These are phyloP conservation scores for Ceratobasidium sp. DNA, from an alignment of 1,284 basidiomycete genomes.

Conservation along the genomic window DNA sequence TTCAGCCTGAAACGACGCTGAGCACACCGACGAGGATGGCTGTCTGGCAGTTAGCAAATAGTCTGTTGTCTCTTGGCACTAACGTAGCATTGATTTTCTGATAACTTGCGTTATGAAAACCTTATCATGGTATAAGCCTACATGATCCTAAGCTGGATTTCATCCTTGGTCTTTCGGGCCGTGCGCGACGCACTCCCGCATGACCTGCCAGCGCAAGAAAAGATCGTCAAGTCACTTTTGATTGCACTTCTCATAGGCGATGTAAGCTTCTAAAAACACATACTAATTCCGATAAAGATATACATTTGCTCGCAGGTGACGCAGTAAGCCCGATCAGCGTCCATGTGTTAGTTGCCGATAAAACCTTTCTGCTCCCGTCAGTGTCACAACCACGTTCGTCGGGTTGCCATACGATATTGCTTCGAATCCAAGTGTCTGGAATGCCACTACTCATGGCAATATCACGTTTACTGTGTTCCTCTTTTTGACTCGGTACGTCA, in stretches of 20 bases:
- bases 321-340: conserved; percentile 57
- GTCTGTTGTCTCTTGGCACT: too few relatives aligned
- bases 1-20: conserved; percentile 46
- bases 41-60: conserved; percentile 75
- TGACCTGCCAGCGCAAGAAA: conserved; percentile 70
- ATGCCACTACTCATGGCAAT: conserved; percentile 76
- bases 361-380: conserved; percentile 47
- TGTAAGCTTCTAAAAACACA: conserved; percentile 53
- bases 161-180: conserved; percentile 73
- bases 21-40: conserved; percentile 68
- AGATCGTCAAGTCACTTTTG: conserved; percentile 69
- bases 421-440: conserved; percentile 64
- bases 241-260: conserved; percentile 74
- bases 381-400: conserved; percentile 64
- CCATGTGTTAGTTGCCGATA: not conserved
- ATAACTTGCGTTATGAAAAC: too few relatives aligned
- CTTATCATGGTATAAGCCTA: conserved; percentile 59
- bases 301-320: conserved; percentile 51
- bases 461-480: conserved; percentile 68
- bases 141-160: conserved; percentile 69
- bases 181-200: conserved; percentile 66
- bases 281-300: not conserved
- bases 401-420: conserved; percentile 65
- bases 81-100: too few relatives aligned
- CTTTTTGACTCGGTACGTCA: conserved; percentile 61